phyloP scores from a whole-genome alignment of 768 basidiomycete species.

The Tulasnella sp. region DNA sequence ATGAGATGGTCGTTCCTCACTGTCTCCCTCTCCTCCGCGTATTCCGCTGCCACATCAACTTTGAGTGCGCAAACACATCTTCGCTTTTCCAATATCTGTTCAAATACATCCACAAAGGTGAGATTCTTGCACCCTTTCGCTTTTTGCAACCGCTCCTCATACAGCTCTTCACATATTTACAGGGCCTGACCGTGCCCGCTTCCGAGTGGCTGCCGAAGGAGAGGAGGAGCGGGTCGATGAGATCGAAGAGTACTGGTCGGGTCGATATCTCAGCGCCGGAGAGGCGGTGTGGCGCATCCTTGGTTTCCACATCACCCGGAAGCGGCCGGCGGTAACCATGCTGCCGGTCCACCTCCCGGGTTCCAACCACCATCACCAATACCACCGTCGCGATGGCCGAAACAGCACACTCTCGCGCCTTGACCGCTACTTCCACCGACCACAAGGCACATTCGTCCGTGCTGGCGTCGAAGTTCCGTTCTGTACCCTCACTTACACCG shows the following conservation, averaged over 20 bases:
- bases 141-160: too few relatives aligned
- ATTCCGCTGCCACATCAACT: too few relatives aligned
- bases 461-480: slow-evolving; percentile 28
- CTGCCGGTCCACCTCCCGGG: slow-evolving; percentile 45
- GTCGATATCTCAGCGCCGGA: slow-evolving; percentile 44
- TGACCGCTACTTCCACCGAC: slow-evolving; percentile 39
- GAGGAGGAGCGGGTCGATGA: slow-evolving; percentile 42
- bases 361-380: slow-evolving; percentile 40
- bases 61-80: too few relatives aligned
- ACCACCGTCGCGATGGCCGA: slow-evolving; percentile 32
- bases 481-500: slow-evolving; percentile 35
- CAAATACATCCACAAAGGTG: too few relatives aligned
- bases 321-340: slow-evolving; percentile 45
- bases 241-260: slow-evolving; percentile 48
- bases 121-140: too few relatives aligned
- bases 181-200: slow-evolving; percentile 38
- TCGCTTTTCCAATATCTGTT: too few relatives aligned
- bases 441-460: slow-evolving; percentile 30
- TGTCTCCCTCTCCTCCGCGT: too few relatives aligned
- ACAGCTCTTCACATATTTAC: too few relatives aligned
- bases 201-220: slow-evolving; percentile 12
- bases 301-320: slow-evolving; percentile 45
- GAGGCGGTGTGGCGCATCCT: slow-evolving; percentile 49
- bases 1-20: too few relatives aligned
- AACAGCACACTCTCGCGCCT: slow-evolving; percentile 36